phyloP scores from a whole-genome alignment of 768 basidiomycete genomes.

The Leccinum broughii region DNA sequence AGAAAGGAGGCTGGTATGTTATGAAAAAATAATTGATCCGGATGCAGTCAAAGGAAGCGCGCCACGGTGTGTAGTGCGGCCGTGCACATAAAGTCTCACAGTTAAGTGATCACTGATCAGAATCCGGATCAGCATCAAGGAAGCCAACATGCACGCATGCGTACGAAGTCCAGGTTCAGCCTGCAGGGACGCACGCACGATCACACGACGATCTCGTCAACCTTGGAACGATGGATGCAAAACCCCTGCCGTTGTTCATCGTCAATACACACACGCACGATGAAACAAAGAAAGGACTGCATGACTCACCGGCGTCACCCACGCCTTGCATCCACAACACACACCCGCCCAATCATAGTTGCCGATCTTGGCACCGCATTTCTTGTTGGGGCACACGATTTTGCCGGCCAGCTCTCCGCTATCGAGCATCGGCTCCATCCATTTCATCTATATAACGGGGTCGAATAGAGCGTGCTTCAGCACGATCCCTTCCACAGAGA shows the following conservation, averaged over 20 bases:
- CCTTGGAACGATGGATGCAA: conserved; percentile 68
- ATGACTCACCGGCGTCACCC: conserved; percentile 77
- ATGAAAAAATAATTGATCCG: background rate
- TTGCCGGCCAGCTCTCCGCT: conserved; percentile 83
- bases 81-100: background rate
- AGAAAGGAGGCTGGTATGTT: background rate
- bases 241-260: conserved; percentile 40
- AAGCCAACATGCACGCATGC: background rate
- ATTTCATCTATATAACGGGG: conserved; percentile 64
- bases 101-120: background rate
- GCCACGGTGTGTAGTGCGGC: background rate
- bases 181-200: background rate
- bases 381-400: conserved; percentile 89
- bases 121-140: background rate
- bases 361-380: conserved; percentile 88
- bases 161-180: background rate
- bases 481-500: background rate
- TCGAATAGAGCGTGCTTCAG: background rate
- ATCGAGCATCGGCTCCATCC: conserved; percentile 88
- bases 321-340: conserved; percentile 86
- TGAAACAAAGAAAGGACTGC: background rate
- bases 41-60: background rate
- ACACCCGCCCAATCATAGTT: conserved; percentile 98
- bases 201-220: conserved; percentile 54
- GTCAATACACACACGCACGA: background rate